Percentiles rank a stretch among this genome's conserved stretches.
Conservation (phyloP, 495 filamentous ascomycete species). For the Talaromyces adpressus region DNA sequence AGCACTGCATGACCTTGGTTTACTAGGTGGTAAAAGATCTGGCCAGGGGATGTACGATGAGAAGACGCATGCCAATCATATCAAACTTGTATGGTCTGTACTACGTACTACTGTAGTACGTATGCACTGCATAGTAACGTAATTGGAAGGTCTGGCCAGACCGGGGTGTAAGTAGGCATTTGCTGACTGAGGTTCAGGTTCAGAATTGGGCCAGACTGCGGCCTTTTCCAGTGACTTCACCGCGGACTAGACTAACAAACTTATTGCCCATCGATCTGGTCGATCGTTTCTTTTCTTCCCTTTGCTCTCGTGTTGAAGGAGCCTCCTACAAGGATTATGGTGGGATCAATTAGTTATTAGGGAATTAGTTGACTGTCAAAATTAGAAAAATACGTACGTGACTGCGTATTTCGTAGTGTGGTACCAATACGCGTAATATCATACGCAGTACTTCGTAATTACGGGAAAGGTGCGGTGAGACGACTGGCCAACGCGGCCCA, state of each 20-base stretch:
- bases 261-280: not conserved
- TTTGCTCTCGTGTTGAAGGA: not conserved
- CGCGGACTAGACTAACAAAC: not conserved
- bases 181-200: not conserved
- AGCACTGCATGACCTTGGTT: not conserved
- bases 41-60: not conserved
- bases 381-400: not conserved
- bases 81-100: not conserved
- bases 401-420: not conserved
- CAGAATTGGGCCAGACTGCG: not conserved
- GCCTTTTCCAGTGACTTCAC: not conserved
- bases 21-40: not conserved
- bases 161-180: not conserved
- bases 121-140: not conserved
- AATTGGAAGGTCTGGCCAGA: not conserved
- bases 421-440: not conserved
- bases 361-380: not conserved
- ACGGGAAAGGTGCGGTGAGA: constrained; percentile 4
- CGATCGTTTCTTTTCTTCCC: not conserved
- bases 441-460: not conserved
- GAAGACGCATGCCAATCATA: not conserved
- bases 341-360: not conserved
- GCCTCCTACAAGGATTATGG: not conserved
- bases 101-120: not conserved
- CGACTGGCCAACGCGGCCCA: not conserved